Evolutionary conservation across 139 green algal genomes (phyloP).

Genomic region (Chlorella sorokiniana): DNA sequence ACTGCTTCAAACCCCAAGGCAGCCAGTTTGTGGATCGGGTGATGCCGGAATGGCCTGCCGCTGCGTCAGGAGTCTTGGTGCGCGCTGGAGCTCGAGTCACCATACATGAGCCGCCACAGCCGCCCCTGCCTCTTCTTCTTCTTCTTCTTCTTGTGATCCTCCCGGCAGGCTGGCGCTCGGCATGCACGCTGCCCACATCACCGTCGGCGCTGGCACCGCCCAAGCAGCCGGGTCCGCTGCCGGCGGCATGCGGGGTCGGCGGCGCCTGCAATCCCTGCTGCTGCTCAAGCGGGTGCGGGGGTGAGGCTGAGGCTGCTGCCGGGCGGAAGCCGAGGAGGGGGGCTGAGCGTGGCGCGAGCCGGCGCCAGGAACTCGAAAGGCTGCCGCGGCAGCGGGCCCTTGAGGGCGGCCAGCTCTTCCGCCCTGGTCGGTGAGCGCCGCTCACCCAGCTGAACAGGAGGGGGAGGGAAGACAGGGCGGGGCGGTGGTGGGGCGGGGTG

Average conservation of each 20-base stretch:
- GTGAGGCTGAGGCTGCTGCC: not conserved
- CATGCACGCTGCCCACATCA: too few species aligned
- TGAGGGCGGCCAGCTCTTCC: not conserved
- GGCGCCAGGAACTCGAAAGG: not conserved
- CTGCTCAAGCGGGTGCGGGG: not conserved
- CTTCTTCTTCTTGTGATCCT: not conserved
- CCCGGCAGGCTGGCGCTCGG: too few species aligned
- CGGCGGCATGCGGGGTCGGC: too few species aligned
- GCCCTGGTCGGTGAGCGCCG: not conserved
- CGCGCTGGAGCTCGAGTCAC: too few species aligned
- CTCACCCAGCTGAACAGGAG: not conserved
- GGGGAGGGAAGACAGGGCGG: too few species aligned
- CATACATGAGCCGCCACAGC: conserved; percentile 17
- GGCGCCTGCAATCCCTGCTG: not conserved
- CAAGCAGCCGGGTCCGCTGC: too few species aligned
- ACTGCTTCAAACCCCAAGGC: too few species aligned
- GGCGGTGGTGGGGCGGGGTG: too few species aligned
- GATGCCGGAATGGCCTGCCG: too few species aligned
- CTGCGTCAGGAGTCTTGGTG: too few species aligned
- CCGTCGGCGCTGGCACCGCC: too few species aligned
- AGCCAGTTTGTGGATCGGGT: too few species aligned
- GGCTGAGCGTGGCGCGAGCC: not conserved
- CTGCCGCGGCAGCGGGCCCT: not conserved
- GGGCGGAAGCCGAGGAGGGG: not conserved
- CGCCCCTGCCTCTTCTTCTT: conserved; percentile 19